A percentile compares a stretch with the other conserved stretches of the same genome.
These are phyloP conservation scores for Orbilia quercus DNA, from an alignment of 2,329 filamentous ascomycete species.

Conservation along the genomic window DNA sequence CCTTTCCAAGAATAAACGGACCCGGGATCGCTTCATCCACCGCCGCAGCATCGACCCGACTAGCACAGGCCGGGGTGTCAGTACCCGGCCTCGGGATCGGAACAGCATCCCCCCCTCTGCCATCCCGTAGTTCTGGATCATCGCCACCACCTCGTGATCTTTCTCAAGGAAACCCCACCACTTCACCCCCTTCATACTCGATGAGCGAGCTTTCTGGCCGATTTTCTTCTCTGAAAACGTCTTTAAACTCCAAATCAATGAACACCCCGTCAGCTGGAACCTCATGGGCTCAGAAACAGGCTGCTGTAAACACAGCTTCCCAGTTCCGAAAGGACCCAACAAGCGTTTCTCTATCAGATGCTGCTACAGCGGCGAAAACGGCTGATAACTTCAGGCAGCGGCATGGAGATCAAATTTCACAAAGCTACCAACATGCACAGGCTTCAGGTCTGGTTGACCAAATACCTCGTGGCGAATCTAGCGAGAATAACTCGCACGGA, in stretches of 20 bases:
- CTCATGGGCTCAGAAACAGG: conserved; percentile 72
- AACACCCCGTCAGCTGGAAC: conserved; percentile 67
- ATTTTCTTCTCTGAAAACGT: conserved; percentile 61
- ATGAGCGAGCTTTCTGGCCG: conserved; percentile 72
- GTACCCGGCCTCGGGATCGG: conserved; percentile 83
- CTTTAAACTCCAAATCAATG: conserved; percentile 60
- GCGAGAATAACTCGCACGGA: conserved; percentile 15
- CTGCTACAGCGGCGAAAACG: conserved; percentile 70
- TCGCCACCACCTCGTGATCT: conserved; percentile 57
- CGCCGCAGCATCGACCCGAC: conserved; percentile 70
- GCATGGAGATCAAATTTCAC: conserved; percentile 75
- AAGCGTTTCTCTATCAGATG: conserved; percentile 71
- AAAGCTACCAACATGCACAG: conserved; percentile 70
- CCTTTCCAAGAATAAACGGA: conserved; percentile 60
- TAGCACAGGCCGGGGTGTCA: conserved; percentile 79
- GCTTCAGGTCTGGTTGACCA: conserved; percentile 56
- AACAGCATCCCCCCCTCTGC: conserved; percentile 61
- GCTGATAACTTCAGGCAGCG: conserved; percentile 76
- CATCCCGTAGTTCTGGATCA: conserved; percentile 59
- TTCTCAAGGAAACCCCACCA: conserved; percentile 45
- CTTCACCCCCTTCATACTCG: conserved; percentile 70
- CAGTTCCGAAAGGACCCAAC: conserved; percentile 72
- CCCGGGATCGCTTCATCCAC: conserved; percentile 56
- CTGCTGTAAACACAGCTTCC: conserved; percentile 72
- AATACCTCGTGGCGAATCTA: conserved; percentile 2